These are phyloP conservation scores for Mycena venus DNA, from an alignment of 768 basidiomycete species.

Conservation along the genomic window DNA sequence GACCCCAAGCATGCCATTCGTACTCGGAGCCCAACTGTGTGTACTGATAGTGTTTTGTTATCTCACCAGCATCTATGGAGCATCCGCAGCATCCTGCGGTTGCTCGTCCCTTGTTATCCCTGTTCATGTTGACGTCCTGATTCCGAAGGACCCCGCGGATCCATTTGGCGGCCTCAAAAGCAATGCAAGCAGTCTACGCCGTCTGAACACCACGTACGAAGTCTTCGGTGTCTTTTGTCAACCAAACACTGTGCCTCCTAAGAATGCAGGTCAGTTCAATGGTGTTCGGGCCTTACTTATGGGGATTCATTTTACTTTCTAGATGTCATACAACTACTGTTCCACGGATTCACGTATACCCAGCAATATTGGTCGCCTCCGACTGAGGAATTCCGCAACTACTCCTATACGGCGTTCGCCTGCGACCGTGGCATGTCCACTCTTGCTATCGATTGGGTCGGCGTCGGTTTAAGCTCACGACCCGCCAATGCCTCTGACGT, in stretches of 20 bases:
- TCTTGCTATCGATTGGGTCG: not conserved
- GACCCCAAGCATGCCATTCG: too few relatives aligned
- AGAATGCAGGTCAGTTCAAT: not conserved
- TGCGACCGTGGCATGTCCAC: constrained; percentile 4
- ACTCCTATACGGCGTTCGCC: constrained; percentile 3
- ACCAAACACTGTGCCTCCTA: not conserved
- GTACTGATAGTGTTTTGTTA: not conserved
- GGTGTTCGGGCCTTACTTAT: not conserved
- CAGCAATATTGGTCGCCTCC: constrained; percentile 13
- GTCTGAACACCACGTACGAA: not conserved
- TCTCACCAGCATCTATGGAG: not conserved
- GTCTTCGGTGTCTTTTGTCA: not conserved
- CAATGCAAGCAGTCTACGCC: not conserved
- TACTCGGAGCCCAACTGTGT: too few relatives aligned
- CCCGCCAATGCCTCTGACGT: not conserved
- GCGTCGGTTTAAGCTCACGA: not conserved
- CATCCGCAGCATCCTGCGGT: not conserved
- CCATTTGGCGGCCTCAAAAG: too few relatives aligned
- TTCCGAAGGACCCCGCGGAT: too few relatives aligned
- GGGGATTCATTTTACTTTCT: not conserved
- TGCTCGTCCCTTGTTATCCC: not conserved
- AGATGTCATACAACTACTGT: constrained; percentile 3
- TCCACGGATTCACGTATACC: constrained; percentile 9
- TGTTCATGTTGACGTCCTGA: too few relatives aligned
- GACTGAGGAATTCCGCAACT: constrained; percentile 7